These are phyloP conservation scores for Monilinia laxa DNA, from an alignment of 2,329 filamentous ascomycete species.

Conservation along the genomic window DNA sequence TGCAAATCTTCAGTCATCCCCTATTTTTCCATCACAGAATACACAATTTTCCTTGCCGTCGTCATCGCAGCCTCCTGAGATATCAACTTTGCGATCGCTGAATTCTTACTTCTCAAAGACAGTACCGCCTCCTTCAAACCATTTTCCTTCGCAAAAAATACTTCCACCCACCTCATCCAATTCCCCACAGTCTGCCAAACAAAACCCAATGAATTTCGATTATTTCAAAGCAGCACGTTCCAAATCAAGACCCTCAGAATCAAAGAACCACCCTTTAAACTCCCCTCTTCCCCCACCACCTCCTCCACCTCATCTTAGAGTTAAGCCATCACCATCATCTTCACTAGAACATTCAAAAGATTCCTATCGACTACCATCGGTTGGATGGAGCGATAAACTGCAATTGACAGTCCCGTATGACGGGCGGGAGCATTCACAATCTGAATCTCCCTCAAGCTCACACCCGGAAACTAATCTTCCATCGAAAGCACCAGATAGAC, in stretches of 20 bases:
- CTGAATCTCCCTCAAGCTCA: neutral
- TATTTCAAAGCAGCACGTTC: neutral
- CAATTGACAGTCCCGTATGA: neutral
- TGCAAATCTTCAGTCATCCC: neutral
- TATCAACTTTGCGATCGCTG: neutral
- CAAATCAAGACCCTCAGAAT: neutral
- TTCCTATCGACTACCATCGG: too few relatives aligned
- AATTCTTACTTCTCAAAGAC: conserved; percentile 5
- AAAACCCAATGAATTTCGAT: neutral
- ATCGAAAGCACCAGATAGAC: neutral
- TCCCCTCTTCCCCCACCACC: neutral
- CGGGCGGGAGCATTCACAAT: neutral
- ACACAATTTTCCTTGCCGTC: neutral
- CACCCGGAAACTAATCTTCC: too few relatives aligned
- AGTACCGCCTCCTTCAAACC: neutral
- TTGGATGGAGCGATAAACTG: neutral
- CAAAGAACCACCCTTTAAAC: neutral
- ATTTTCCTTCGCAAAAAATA: neutral
- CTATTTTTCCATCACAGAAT: neutral
- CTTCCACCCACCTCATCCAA: neutral
- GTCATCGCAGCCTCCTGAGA: neutral
- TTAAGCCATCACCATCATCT: neutral
- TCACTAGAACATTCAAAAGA: neutral
- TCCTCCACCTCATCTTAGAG: neutral
- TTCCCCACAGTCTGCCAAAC: neutral